Conservation (phyloP, 2,329 filamentous ascomycete species). For the Cercospora sp. region DNA sequence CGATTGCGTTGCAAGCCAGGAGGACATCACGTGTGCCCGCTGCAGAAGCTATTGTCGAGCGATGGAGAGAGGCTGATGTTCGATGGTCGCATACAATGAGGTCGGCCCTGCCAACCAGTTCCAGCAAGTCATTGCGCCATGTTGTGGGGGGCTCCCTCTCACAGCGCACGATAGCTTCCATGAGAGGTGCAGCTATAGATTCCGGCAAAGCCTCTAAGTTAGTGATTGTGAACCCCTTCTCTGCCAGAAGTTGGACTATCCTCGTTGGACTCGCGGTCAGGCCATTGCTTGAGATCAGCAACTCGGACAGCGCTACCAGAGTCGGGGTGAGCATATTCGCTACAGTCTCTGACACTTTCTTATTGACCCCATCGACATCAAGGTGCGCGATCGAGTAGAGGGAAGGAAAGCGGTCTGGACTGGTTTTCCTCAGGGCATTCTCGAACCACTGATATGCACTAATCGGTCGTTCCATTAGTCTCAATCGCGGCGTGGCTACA, state of each 20-base stretch:
- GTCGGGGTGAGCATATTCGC: constrained; percentile 29
- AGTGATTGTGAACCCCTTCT: constrained; percentile 64
- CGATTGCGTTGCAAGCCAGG: constrained; percentile 67
- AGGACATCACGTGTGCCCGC: constrained; percentile 11
- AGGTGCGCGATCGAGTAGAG: constrained; percentile 30
- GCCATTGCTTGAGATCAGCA: constrained; percentile 29
- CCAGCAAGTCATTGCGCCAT: constrained; percentile 71
- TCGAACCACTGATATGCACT: constrained; percentile 38
- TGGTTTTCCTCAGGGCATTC: constrained; percentile 24
- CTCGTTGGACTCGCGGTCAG: constrained; percentile 23
- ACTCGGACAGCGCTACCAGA: constrained; percentile 27
- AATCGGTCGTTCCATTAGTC: constrained; percentile 31
- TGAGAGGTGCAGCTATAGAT: constrained; percentile 74
- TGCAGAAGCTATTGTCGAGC: not conserved
- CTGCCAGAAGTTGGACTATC: constrained; percentile 62
- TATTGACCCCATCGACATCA: constrained; percentile 10
- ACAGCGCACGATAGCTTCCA: constrained; percentile 80
- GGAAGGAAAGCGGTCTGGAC: constrained; percentile 28
- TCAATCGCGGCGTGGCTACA: constrained; percentile 11
- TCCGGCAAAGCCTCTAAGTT: constrained; percentile 83
- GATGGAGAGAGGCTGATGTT: not conserved
- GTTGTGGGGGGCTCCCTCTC: constrained; percentile 76
- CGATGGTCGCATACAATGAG: constrained; percentile 51
- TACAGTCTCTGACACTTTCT: constrained; percentile 13
- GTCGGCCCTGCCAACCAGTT: constrained; percentile 78